Evolutionary conservation across 1,284 basidiomycete genomes (phyloP), one percentile per base, ranked within the genome.

Genomic region (Ceratorhiza oryzae-sativae): DNA sequence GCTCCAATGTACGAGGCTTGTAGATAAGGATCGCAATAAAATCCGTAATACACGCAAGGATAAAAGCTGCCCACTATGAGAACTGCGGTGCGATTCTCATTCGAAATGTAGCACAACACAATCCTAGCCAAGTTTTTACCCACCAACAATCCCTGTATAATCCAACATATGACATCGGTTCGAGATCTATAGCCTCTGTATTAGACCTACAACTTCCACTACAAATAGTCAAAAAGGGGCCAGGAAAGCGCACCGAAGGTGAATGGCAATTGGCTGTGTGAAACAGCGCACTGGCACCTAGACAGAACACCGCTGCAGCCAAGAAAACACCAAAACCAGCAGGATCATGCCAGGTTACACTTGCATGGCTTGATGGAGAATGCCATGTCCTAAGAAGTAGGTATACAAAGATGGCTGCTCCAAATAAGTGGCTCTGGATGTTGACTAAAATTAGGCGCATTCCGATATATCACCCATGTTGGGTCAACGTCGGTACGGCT

Each of bases 401-500:
- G 20, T 82, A 77, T 39, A 82, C 71, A 78, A 95, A 94, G 63
- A 92, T 77, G 12, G 88, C 77, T 18, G 90, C 89, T 34, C 90
- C 93, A 83, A 88, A 86, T 8, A 95, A 83, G 78, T 97, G 95
- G 63, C 86, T 92, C 80, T 95, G 93, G 65, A 97, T 95, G 81
- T 97, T 97, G 74, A 97, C 93, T 94, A 74, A 20, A 61, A 30
- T 32, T 18, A 42, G 20, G 32, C 36, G 72, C 53, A 67, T 48
- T 13, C 23, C 36, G 36, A 46, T 46, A 48, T 10, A 34, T 34
- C 53, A 23, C 48, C 41, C 61, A 41, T 59, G 34, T 60, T 39
- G 20, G 23, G 34, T 36, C n/a, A 25, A 45, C 15, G 15, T 39
- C 25, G 27, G 59, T 20, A 45, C 3, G 41, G 46, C 41, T 25